Base-by-base conservation (phyloP, 352 stramenopile species). In the Hyaloperonospora arabidopsidis region DNA sequence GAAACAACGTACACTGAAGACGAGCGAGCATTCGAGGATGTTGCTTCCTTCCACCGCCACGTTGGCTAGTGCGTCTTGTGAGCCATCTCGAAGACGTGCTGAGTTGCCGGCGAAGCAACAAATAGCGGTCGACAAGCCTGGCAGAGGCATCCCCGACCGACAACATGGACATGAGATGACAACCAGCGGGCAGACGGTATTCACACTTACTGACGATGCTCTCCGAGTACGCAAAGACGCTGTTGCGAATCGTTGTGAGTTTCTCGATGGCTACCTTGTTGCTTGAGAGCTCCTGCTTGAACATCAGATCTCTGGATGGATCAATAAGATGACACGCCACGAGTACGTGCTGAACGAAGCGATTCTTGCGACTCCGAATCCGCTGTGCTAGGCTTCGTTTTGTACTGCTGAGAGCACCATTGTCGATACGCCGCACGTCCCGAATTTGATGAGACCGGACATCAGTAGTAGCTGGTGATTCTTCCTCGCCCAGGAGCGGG, bases 281-380 rank as follows among this genome's bases (percentile, higher is more conserved):
- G 44, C 72, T 71, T 38, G 46, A 48, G 48, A 73, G 63, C 18
- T 71, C 76, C 29, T 78, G 65, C 23, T 66, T 65, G 57, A 84
- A 87, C 40, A 67, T 70, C 23, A 70, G 25, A 52, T 90, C 79
- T 54, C 60, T 68, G 11, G 79, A 78, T 12, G 67, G 65, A 32
- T 82, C 67, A 6, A 74, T 61, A 4, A 90, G 52, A 0, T 51
- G 76, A 25, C 68, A 74, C 1, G 57, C 64, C 29, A 90, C 72
- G 14, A 87, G 68, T 18, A 74, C 51, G 23, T 72, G 77, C 62
- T 90, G 79, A 21, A 90, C 67, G 10, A 79, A 39, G 25, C 79
- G 77, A 54, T 90, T 90, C 58, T 85, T 86, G 50, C 70, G 61
- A 43, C 70, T 61, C 14, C 63, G 61, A 40, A 73, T 63, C 38